Base-by-base conservation (phyloP, 768 basidiomycete genomes). In the Suillus placidus region DNA sequence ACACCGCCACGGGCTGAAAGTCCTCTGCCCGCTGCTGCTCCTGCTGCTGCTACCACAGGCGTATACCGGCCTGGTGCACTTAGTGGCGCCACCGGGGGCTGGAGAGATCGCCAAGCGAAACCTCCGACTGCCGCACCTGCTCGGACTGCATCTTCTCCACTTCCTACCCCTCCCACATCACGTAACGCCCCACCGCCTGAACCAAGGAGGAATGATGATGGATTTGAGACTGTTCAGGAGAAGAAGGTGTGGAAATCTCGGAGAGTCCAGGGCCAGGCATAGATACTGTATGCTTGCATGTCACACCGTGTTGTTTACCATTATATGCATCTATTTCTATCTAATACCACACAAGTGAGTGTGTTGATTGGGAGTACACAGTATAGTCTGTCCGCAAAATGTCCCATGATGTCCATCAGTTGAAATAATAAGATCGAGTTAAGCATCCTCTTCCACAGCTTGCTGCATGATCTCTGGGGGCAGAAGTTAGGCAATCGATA, bases 181-280 rank as follows among this genome's bases (percentile, higher is more conserved):
- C 38, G 49, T 56, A 52, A 63, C 5, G 66, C 68, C 6, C 61
- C 71, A 6, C 54, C 70, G 3, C 81, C 84, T 62, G 84, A 85
- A 60, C 60, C 73, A 6, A 79, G 78, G 69, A 84, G 81, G 70
- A 88, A 90, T 49, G 81, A 86, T 4, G 91, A 93, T 70, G 91
- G 92, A 4, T 92, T 92, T 83, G 87, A 88, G 76, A 82, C 86
- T 32, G 88, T 89, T 7, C 6, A 76, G 2, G 68, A 69, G 40
- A 76, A 71, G 64, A 67, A 60, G n/a, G 69, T 71, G 43, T 77
- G 76, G 76, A 61, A 64, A 47, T 9, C 74, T 1, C 68, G 14
- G 56, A 72, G 67, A 32, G 1, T 73, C 7, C 75, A 67, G 52
- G 65, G 45, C 38, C 63, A 64, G 52, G 32, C 61, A 9, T 64